Conservation (phyloP, 2,329 filamentous ascomycete species). For the Plectosphaerella cucumerina region DNA sequence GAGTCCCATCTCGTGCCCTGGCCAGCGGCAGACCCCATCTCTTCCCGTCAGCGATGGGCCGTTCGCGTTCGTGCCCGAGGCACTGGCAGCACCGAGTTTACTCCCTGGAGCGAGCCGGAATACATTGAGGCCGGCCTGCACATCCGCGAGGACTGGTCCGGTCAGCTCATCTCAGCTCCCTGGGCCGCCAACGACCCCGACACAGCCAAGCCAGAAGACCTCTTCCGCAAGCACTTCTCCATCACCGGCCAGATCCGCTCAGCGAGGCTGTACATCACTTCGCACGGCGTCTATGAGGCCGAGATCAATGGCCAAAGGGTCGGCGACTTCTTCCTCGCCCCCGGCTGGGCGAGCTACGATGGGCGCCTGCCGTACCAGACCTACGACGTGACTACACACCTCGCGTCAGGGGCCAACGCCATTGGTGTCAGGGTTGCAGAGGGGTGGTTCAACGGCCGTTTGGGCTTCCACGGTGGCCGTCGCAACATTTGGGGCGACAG, state of each 20-base stretch:
- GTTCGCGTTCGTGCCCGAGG: slow-evolving; percentile 28
- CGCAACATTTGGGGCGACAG: slow-evolving; percentile 20
- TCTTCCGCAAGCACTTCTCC: slow-evolving; percentile 28
- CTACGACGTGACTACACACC: slow-evolving; percentile 41
- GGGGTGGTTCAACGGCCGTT: slow-evolving; percentile 36
- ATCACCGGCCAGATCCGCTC: slow-evolving; percentile 16
- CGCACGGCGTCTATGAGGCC: slow-evolving; percentile 39
- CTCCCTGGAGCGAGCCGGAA: slow-evolving; percentile 20
- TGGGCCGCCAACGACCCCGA: slow-evolving; percentile 21
- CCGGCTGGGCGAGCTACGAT: slow-evolving; percentile 49
- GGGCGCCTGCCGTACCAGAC: slow-evolving; percentile 48
- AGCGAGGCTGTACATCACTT: slow-evolving; percentile 43
- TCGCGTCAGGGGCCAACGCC: slow-evolving; percentile 22
- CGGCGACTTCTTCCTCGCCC: slow-evolving; percentile 37
- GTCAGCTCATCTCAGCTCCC: slow-evolving; percentile 22
- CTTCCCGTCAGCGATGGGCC: slow-evolving; percentile 21
- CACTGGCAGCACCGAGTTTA: slow-evolving; percentile 3
- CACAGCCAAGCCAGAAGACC: slow-evolving; percentile 12
- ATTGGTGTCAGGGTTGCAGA: slow-evolving; percentile 38
- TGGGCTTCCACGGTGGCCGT: slow-evolving; percentile 12
- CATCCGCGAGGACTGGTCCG: slow-evolving; percentile 22
- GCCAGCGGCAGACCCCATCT: slow-evolving; percentile 27
- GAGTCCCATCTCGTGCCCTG: slow-evolving; percentile 37
- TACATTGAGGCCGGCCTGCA: slow-evolving; percentile 29
- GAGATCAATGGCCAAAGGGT: slow-evolving; percentile 41